Evolutionary conservation across 1,284 basidiomycete genomes (phyloP).

Genomic region (Laetiporus sulphureus): DNA sequence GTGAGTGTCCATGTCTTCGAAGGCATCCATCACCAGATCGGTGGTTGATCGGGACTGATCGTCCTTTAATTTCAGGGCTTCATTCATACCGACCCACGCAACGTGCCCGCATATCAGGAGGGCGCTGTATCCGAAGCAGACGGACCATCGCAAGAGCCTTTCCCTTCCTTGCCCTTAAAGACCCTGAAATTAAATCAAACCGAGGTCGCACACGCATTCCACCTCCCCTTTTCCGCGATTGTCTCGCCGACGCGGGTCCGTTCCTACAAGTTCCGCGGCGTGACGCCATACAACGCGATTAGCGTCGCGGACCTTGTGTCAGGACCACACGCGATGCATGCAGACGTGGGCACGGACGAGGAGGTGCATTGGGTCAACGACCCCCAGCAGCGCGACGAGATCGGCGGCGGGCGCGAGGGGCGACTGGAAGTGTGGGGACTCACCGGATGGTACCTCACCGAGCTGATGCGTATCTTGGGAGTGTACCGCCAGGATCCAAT

Average conservation of each 20-base stretch:
- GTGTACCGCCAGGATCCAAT: slow-evolving; percentile 33
- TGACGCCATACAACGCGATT: slow-evolving; percentile 56
- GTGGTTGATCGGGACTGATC: no score
- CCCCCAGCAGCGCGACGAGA: slow-evolving; percentile 31
- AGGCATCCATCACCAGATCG: not conserved
- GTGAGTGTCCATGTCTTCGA: slow-evolving; percentile 35
- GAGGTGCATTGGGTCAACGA: slow-evolving; percentile 18
- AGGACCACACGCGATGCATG: slow-evolving; percentile 11
- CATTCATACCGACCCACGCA: slow-evolving; percentile 24
- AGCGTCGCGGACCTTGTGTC: slow-evolving; percentile 59
- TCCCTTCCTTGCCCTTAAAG: slow-evolving; percentile 54
- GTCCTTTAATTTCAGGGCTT: slow-evolving; percentile 54
- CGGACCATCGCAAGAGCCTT: slow-evolving; percentile 33
- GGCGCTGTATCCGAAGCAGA: slow-evolving; percentile 12
- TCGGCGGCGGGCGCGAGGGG: slow-evolving; percentile 35
- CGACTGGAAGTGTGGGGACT: slow-evolving; percentile 72
- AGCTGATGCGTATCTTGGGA: slow-evolving; percentile 47
- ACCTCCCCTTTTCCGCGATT: slow-evolving; percentile 55
- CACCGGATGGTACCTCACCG: slow-evolving; percentile 73
- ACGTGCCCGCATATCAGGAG: not conserved
- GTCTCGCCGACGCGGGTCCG: slow-evolving; percentile 40
- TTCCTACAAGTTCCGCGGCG: slow-evolving; percentile 45
- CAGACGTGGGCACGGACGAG: slow-evolving; percentile 11
- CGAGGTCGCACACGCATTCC: slow-evolving; percentile 67
- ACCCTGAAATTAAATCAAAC: slow-evolving; percentile 44